Evolutionary conservation across 306 rosid species (phyloP).

Genomic region (Cucumis hystrix): DNA sequence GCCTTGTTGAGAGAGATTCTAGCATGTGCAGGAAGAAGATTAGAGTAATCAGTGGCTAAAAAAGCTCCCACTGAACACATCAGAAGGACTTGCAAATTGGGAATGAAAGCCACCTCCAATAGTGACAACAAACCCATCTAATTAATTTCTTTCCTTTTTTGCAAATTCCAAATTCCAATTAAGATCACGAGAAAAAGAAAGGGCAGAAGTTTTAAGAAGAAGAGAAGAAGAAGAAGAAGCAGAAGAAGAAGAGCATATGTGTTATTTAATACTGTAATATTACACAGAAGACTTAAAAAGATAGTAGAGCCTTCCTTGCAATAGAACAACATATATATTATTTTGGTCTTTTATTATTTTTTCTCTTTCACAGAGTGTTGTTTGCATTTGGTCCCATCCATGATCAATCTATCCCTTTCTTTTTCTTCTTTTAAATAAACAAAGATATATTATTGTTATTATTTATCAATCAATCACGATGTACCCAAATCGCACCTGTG

Average conservation of each 20-base stretch:
- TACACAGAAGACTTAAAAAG: neutral
- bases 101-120: conserved; percentile 57
- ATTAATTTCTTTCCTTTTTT: neutral
- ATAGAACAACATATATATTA: neutral
- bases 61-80: conserved; percentile 67
- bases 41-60: conserved; percentile 39
- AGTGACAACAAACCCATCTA: conserved; percentile 59
- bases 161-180: too few relatives aligned
- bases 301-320: neutral
- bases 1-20: conserved; percentile 67
- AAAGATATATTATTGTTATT: too few relatives aligned
- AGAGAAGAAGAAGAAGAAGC: too few relatives aligned
- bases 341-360: neutral
- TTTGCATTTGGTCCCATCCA: neutral
- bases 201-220: too few relatives aligned
- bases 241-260: too few relatives aligned
- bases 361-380: too few relatives aligned
- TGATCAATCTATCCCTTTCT: neutral
- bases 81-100: conserved; percentile 62
- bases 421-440: neutral
- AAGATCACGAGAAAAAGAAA: too few relatives aligned
- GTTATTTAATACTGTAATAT: too few relatives aligned
- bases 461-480: too few relatives aligned
- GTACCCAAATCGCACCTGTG: neutral
- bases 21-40: conserved; percentile 45